phyloP scores from a whole-genome alignment of 2,329 filamentous ascomycete genomes.

The Sporothrix brasiliensis region DNA sequence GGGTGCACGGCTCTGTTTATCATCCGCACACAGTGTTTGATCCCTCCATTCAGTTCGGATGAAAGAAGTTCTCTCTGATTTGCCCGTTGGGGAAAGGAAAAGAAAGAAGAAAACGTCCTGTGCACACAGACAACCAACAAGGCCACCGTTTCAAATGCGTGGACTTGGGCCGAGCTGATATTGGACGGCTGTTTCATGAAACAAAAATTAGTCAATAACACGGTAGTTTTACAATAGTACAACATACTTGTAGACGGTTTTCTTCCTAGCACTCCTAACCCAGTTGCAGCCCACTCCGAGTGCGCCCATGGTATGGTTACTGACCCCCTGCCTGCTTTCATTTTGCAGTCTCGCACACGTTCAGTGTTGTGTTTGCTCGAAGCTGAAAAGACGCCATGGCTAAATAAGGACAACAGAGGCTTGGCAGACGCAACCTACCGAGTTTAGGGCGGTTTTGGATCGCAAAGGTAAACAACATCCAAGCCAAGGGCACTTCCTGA shows the following conservation, averaged over 20 bases:
- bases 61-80: not conserved
- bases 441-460: slow-evolving; percentile 4
- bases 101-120: not conserved
- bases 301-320: slow-evolving; percentile 1
- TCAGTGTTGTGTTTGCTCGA: not conserved
- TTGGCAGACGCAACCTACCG: slow-evolving; percentile 2
- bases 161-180: slow-evolving; percentile 10
- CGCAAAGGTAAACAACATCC: not conserved
- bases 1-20: slow-evolving; percentile 19
- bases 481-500: not conserved
- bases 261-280: too few relatives aligned
- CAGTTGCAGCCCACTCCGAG: slow-evolving; percentile 7
- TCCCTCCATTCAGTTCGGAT: slow-evolving; percentile 9
- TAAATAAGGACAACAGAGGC: slow-evolving; percentile 8
- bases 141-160: slow-evolving; percentile 21
- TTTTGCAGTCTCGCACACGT: not conserved
- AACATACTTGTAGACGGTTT: too few relatives aligned
- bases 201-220: not conserved
- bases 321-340: not conserved
- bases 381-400: not conserved
- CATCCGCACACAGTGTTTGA: not conserved
- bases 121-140: slow-evolving; percentile 9
- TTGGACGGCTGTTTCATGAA: slow-evolving; percentile 27
- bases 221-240: not conserved
- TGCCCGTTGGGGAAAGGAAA: not conserved